phyloP scores from a whole-genome alignment of 2,329 filamentous ascomycete species.

The Fusarium vanettenii region DNA sequence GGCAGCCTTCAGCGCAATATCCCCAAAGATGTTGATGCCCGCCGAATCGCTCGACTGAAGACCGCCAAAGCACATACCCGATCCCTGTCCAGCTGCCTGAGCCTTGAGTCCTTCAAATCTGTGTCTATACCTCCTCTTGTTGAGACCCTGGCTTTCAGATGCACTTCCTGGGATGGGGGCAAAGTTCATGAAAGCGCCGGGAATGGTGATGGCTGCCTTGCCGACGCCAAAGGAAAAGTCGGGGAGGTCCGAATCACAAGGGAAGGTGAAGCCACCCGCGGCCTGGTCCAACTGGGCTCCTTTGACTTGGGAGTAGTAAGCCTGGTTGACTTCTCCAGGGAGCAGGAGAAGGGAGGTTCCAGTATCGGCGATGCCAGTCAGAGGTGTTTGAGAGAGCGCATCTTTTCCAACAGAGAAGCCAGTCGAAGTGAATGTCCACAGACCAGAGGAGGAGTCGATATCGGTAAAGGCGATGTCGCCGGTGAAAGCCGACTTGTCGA shows the following conservation, averaged over 20 bases:
- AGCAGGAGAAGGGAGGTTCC: constrained; percentile 75
- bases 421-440: constrained; percentile 68
- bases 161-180: constrained; percentile 49
- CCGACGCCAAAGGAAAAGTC: constrained; percentile 67
- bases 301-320: constrained; percentile 60
- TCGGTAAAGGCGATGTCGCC: constrained; percentile 72
- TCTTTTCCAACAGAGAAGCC: constrained; percentile 31
- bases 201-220: constrained; percentile 66
- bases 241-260: constrained; percentile 58
- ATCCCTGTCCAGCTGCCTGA: background rate
- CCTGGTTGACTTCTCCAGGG: constrained; percentile 61
- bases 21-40: constrained; percentile 69
- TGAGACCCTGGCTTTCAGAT: background rate
- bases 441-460: constrained; percentile 70
- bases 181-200: constrained; percentile 66
- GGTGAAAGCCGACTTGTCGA: constrained; percentile 72
- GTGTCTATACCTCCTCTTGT: background rate
- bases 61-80: constrained; percentile 70
- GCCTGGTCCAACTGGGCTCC: constrained; percentile 54
- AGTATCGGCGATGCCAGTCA: constrained; percentile 64
- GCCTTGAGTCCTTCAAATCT: background rate
- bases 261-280: constrained; percentile 60
- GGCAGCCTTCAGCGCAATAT: constrained; percentile 71
- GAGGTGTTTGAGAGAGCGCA: constrained; percentile 40
- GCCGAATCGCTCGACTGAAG: constrained; percentile 66